These are phyloP conservation scores for Clohesyomyces aquaticus DNA, from an alignment of 495 filamentous ascomycete genomes.

Conservation along the genomic window DNA sequence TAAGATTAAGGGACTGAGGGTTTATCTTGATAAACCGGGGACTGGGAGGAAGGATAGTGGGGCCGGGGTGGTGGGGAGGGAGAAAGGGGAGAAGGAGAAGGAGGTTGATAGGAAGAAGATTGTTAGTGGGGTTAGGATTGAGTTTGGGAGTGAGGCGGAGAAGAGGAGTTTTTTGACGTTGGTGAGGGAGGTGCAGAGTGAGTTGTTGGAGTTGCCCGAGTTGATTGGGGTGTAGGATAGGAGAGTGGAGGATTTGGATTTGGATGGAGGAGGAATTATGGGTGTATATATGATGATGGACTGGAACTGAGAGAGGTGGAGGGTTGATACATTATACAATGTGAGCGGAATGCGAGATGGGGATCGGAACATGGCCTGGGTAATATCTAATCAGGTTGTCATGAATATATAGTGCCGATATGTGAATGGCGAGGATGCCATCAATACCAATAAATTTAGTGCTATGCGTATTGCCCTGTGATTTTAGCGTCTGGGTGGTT, in stretches of 20 bases:
- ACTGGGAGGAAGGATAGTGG: constrained; percentile 30
- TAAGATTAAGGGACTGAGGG: constrained; percentile 46
- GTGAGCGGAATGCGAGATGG: too few species aligned
- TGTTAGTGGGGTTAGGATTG: constrained; percentile 41
- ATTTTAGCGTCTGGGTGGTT: too few species aligned
- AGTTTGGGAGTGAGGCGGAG: constrained; percentile 46
- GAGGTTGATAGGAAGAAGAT: constrained; percentile 29
- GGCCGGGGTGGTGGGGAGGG: constrained; percentile 1
- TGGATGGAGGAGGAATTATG: neutral
- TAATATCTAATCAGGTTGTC: too few species aligned
- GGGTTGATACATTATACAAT: too few species aligned
- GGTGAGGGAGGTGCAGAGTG: constrained; percentile 41
- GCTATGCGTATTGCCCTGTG: too few species aligned
- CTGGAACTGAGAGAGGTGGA: too few species aligned
- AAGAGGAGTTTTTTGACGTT: constrained; percentile 42
- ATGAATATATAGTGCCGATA: too few species aligned
- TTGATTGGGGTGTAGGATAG: constrained; percentile 24
- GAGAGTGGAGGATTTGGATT: neutral
- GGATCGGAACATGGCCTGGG: too few species aligned
- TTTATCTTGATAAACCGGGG: constrained; percentile 36
- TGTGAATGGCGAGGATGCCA: too few species aligned
- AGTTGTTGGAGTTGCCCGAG: constrained; percentile 42
- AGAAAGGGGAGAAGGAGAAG: constrained; percentile 1
- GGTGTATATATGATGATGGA: neutral
- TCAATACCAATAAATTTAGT: too few species aligned